Evolutionary conservation across 176 grass and related monocot genomes (phyloP).

Genomic region (Aegilops longissima): DNA sequence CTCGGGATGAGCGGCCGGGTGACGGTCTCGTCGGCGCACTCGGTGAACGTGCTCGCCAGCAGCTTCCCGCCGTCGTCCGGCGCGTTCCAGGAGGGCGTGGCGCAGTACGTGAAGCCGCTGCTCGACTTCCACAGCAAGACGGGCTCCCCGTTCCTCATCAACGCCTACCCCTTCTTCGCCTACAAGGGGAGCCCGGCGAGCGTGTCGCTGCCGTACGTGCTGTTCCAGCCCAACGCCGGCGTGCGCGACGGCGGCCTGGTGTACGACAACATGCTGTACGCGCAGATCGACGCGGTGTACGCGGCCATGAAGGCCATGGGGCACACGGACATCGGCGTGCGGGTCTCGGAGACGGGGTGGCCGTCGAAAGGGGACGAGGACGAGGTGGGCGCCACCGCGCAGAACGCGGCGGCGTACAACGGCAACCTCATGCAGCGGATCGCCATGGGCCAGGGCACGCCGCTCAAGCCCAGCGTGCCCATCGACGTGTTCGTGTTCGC

Average conservation of each 20-base stretch:
- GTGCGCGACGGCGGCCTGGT: conserved; percentile 34
- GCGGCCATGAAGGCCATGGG: conserved; percentile 82
- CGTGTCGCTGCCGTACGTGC: conserved; percentile 76
- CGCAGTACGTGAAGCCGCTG: conserved; percentile 63
- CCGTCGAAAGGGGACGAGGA: conserved; percentile 74
- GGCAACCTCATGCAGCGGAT: conserved; percentile 72
- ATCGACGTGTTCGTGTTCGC: conserved; percentile 87
- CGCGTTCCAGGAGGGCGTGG: conserved; percentile 53
- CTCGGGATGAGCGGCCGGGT: conserved; percentile 42
- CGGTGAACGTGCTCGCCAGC: conserved; percentile 49
- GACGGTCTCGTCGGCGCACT: conserved; percentile 71
- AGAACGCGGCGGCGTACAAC: conserved; percentile 83
- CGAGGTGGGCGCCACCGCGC: conserved; percentile 65
- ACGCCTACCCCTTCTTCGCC: conserved; percentile 81
- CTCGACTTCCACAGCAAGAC: conserved; percentile 61
- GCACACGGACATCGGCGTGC: conserved; percentile 58
- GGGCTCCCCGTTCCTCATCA: conserved; percentile 61
- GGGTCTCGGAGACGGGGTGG: conserved; percentile 87
- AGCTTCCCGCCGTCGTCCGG: conserved; percentile 77
- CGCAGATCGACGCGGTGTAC: conserved; percentile 92
- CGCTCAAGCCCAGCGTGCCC: conserved; percentile 69
- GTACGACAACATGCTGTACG: conserved; percentile 94
- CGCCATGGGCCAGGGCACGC: conserved; percentile 68
- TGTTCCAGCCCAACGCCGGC: conserved; percentile 77
- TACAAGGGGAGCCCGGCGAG: conserved; percentile 52